Conservation (phyloP, 192 early-diverging fungal genomes). For the Rhizoclosmatium globosum region DNA sequence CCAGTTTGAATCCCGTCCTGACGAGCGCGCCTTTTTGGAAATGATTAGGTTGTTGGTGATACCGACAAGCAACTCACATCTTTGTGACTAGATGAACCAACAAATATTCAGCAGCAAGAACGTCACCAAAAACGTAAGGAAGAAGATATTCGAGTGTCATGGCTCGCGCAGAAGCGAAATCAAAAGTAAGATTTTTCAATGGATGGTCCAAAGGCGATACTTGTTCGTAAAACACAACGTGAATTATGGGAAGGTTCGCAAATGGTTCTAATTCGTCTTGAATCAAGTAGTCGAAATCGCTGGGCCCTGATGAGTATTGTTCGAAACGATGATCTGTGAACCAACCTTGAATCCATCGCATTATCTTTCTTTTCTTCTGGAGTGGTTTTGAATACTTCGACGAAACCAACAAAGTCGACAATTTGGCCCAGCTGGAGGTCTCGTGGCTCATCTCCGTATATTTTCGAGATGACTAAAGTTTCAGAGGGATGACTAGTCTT, state of each 20-base stretch:
- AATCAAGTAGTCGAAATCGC: neutral
- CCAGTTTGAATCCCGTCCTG: constrained; percentile 39
- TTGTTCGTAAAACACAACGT: constrained; percentile 5
- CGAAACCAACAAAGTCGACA: constrained; percentile 35
- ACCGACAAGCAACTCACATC: constrained; percentile 35
- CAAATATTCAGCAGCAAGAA: constrained; percentile 47
- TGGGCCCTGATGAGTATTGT: neutral
- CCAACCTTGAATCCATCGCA: neutral
- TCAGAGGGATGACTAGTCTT: neutral
- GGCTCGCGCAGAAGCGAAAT: neutral
- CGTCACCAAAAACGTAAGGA: constrained; percentile 39
- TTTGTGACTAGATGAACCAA: constrained; percentile 45
- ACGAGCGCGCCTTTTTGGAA: constrained; percentile 30
- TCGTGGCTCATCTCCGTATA: constrained; percentile 33
- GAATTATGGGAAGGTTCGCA: neutral
- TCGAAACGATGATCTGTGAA: neutral
- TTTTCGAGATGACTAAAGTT: constrained; percentile 16
- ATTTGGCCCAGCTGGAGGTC: constrained; percentile 26
- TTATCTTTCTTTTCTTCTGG: neutral
- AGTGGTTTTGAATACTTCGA: constrained; percentile 13
- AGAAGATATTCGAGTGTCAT: constrained; percentile 23
- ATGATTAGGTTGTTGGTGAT: neutral
- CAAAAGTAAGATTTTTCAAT: neutral
- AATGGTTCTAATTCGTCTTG: constrained; percentile 27
- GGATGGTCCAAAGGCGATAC: constrained; percentile 25